Evolutionary conservation across 2,329 filamentous ascomycete species (phyloP), one percentile per base, ranked within the genome.

Genomic region (Cercospora citrullina): DNA sequence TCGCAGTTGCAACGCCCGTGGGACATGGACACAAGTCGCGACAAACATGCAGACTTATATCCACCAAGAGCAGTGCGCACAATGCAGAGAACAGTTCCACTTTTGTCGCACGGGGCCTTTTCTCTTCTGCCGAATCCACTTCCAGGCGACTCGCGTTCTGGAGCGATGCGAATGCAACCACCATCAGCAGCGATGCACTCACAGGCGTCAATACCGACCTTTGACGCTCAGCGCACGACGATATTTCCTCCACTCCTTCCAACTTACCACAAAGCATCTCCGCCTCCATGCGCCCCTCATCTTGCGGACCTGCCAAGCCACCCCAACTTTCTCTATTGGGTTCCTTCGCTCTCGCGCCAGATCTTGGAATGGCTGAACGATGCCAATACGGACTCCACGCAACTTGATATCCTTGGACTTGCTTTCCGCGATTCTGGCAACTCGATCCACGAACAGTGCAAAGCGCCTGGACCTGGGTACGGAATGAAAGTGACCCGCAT

Each of bases 211-310:
- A 10, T 51, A 12, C 42, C 60, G 16, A 10, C 60, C 23, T 63
- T 53, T 10, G 28, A 53, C 7, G 8, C 60, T 7, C 60, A 51
- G 18, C 45, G 45, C 39, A 48, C 28, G 12, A 51, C 21, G 1
- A 31, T 63, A 8, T 53, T 63, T 26, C 60, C 42, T 16, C 60
- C 60, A 23, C 60, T 63, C 23, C 60, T 63, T n/a, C 60, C 60
- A 23, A 42, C 39, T 16, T 63, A 63, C 45, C 36, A 53, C 60
- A 63, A 30, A 51, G 60, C 60, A 8, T 63, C 60, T 48, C 42
- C 60, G 12, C 60, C 60, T 21, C 60, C 60, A 51, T 18, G n/a
- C 16, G 16, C 10, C n/a, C n/a, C 53, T 9, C 53, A 28, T 10
- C 45, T 28, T 10, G 60, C 39, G n/a, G 26, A 16, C n/a, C 26